phyloP scores from a whole-genome alignment of 1,284 basidiomycete species.

The Apiotrichum mycotoxinovorans region DNA sequence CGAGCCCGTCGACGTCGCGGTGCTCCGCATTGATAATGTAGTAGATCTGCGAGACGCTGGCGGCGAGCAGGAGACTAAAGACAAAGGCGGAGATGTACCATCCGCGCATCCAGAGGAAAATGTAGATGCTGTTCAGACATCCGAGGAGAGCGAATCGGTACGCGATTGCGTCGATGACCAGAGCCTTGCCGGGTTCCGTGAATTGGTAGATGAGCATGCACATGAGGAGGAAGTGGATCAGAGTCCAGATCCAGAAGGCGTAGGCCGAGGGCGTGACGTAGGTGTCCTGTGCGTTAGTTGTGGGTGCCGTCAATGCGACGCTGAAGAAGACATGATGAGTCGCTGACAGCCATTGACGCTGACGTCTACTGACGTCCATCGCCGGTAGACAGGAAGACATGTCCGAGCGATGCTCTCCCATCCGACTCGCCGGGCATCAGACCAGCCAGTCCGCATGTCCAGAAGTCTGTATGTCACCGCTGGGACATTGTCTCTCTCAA shows the following conservation, averaged over 20 bases:
- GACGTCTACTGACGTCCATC: too few relatives aligned
- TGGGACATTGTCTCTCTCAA: not conserved
- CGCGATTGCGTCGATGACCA: conserved; percentile 76
- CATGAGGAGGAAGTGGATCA: conserved; percentile 81
- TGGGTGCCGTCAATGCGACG: not conserved
- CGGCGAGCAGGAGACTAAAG: conserved; percentile 67
- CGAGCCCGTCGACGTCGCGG: conserved; percentile 56
- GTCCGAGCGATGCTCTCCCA: too few relatives aligned
- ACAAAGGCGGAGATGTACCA: conserved; percentile 76
- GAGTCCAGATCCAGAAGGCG: conserved; percentile 52
- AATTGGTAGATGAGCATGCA: conserved; percentile 89
- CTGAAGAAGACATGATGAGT: not conserved
- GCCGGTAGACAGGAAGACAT: too few relatives aligned
- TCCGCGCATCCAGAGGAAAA: conserved; percentile 66
- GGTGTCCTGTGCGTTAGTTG: conserved; percentile 11
- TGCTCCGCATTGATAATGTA: conserved; percentile 85
- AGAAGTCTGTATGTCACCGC: not conserved
- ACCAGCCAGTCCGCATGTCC: too few relatives aligned
- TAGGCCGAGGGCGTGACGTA: conserved; percentile 19
- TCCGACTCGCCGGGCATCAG: too few relatives aligned
- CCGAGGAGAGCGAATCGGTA: conserved; percentile 86
- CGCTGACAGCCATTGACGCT: too few relatives aligned
- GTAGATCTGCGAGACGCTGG: conserved; percentile 68
- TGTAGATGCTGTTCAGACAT: conserved; percentile 77
- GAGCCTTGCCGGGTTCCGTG: conserved; percentile 62